Evolutionary conservation across 1,284 basidiomycete species (phyloP).

Genomic region (Neolentinus lepideus): DNA sequence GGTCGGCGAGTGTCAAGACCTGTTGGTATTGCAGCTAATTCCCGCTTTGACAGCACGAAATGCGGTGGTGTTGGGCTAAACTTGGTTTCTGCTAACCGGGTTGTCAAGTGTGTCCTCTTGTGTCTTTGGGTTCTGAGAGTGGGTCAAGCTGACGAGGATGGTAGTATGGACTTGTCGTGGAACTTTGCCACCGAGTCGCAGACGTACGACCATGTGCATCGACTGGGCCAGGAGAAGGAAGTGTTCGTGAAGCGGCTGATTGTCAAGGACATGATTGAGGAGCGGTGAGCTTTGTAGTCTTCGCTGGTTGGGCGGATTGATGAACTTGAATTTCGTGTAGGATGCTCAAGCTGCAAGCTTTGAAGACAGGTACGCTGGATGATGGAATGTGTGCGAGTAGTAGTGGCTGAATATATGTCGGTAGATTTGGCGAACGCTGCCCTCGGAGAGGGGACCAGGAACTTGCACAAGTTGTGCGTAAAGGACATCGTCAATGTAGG

Average conservation of each 20-base stretch:
- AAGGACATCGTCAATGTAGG: conserved; percentile 48
- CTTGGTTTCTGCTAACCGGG: conserved; percentile 57
- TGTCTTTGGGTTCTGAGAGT: too few relatives aligned
- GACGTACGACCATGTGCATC: conserved; percentile 62
- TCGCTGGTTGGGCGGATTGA: background rate
- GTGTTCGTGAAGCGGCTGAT: conserved; percentile 66
- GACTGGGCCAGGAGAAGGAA: conserved; percentile 63
- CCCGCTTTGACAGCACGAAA: conserved; percentile 36
- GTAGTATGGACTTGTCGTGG: conserved; percentile 71
- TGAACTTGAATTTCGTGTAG: conserved; percentile 25
- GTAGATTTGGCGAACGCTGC: conserved; percentile 56
- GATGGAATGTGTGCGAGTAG: background rate
- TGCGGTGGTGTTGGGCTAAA: conserved; percentile 66
- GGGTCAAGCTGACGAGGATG: too few relatives aligned
- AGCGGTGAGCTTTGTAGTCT: conserved; percentile 36
- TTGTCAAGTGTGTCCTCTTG: conserved; percentile 45
- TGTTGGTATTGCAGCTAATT: background rate
- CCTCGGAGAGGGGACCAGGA: conserved; percentile 57
- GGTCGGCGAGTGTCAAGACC: conserved; percentile 26
- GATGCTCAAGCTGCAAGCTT: conserved; percentile 58
- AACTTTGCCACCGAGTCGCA: conserved; percentile 58
- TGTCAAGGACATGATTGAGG: conserved; percentile 60
- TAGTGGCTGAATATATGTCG: background rate
- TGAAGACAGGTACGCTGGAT: conserved; percentile 44
- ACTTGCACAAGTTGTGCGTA: conserved; percentile 54